A percentile compares a stretch with the other conserved stretches of the same genome.
Conservation (phyloP, 1,139 yeast genomes). For the Wickerhamiella pararugosa region DNA sequence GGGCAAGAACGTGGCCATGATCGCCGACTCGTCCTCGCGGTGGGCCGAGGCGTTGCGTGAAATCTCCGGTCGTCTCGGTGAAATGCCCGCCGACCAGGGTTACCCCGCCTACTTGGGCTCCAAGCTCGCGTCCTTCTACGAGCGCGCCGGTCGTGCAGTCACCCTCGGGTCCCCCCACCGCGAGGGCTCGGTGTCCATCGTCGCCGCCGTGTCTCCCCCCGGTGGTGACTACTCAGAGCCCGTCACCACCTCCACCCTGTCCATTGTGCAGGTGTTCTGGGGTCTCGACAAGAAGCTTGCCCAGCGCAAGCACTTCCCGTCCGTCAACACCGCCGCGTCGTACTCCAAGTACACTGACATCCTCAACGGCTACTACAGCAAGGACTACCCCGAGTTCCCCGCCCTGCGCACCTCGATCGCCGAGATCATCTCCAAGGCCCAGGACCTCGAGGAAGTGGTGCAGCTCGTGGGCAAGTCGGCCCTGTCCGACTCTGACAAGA, state of each 20-base stretch:
- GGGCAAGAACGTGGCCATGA: slow-evolving; percentile 97
- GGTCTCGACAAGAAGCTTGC: slow-evolving; percentile 98
- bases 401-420: slow-evolving; percentile 74
- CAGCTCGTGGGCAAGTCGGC: slow-evolving; percentile 99
- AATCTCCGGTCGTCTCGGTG: slow-evolving; percentile 99
- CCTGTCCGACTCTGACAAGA: slow-evolving; percentile 87
- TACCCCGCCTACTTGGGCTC: slow-evolving; percentile 99
- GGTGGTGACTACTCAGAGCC: slow-evolving; percentile 99
- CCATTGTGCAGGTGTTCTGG: slow-evolving; percentile 99
- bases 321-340: slow-evolving; percentile 88
- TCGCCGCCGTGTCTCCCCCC: slow-evolving; percentile 99
- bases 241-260: slow-evolving; percentile 92
- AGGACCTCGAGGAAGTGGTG: slow-evolving; percentile 96
- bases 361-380: slow-evolving; percentile 71
- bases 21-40: slow-evolving; percentile 98
- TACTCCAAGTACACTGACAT: slow-evolving; percentile 91
- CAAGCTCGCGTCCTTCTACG: slow-evolving; percentile 94
- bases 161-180: slow-evolving; percentile 96
- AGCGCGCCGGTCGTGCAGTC: slow-evolving; percentile 96
- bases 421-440: slow-evolving; percentile 91
- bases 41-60: slow-evolving; percentile 99
- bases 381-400: slow-evolving; percentile 84
- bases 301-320: slow-evolving; percentile 99
- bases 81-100: slow-evolving; percentile 99
- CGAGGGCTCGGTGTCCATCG: slow-evolving; percentile 93